Evolutionary conservation across 2,329 filamentous ascomycete genomes (phyloP).

Genomic region (Aschersonia sp.): DNA sequence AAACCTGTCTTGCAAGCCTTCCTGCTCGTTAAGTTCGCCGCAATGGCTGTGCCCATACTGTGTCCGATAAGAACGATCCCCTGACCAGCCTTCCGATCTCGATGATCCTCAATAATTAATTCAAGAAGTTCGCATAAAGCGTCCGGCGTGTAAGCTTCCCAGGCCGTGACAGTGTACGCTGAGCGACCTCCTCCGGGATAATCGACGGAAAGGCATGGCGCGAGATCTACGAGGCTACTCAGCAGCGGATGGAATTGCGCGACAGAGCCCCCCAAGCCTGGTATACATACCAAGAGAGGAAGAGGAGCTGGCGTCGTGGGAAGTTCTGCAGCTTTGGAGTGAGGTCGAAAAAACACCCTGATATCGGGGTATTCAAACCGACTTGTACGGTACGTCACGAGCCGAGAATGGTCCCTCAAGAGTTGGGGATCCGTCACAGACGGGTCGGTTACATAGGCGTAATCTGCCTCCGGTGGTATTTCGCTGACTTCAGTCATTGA

Average conservation of each 20-base stretch:
- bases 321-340: conserved; percentile 70
- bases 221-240: conserved; percentile 66
- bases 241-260: conserved; percentile 77
- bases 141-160: conserved; percentile 67
- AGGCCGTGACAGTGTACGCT: conserved; percentile 51
- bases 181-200: conserved; percentile 82
- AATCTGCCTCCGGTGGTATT: not conserved
- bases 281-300: conserved; percentile 79
- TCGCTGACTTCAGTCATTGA: conserved; percentile 1
- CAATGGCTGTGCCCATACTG: conserved; percentile 76
- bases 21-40: conserved; percentile 48
- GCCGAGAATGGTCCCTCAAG: conserved; percentile 59
- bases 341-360: conserved; percentile 70
- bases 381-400: conserved; percentile 58
- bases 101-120: conserved; percentile 57
- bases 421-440: conserved; percentile 59
- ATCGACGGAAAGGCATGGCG: conserved; percentile 71
- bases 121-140: conserved; percentile 63
- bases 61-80: conserved; percentile 72
- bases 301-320: conserved; percentile 44
- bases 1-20: conserved; percentile 32
- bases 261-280: conserved; percentile 83
- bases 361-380: conserved; percentile 58
- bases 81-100: conserved; percentile 49
- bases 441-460: conserved; percentile 17